These are phyloP conservation scores for Chlorella sp. DNA, from an alignment of 139 green algal species.

Conservation along the genomic window DNA sequence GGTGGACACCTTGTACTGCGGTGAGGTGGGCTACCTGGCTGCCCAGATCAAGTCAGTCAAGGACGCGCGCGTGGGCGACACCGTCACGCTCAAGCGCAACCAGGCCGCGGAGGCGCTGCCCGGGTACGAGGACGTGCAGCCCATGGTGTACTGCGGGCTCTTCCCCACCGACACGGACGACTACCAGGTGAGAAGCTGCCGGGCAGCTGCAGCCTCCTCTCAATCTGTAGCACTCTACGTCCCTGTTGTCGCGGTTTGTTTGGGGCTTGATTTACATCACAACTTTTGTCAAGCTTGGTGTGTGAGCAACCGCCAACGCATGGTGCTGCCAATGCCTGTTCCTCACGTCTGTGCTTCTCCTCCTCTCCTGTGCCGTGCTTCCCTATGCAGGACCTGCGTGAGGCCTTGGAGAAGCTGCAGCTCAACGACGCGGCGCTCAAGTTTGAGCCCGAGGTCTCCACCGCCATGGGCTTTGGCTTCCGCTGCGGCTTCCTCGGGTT, in stretches of 20 bases:
- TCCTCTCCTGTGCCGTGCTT: too few species aligned
- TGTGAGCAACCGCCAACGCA: too few species aligned
- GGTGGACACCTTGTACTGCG: conserved; percentile 80
- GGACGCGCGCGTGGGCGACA: conserved; percentile 95
- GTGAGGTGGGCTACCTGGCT: conserved; percentile 91
- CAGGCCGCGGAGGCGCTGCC: conserved; percentile 34
- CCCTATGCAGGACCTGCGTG: conserved; percentile 79
- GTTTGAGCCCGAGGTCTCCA: conserved; percentile 88
- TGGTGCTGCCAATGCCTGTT: too few species aligned
- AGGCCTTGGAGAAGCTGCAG: conserved; percentile 95
- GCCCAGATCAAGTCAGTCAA: conserved; percentile 83
- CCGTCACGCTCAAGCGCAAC: conserved; percentile 64
- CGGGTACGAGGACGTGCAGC: conserved; percentile 83
- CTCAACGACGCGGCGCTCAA: conserved; percentile 93
- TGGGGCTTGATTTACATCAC: too few species aligned
- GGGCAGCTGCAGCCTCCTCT: too few species aligned
- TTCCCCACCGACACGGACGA: conserved; percentile 87
- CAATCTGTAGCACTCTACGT: too few species aligned
- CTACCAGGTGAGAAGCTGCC: conserved; percentile 56
- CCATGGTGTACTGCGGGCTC: conserved; percentile 97
- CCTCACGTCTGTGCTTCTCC: too few species aligned
- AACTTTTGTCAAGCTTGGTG: too few species aligned
- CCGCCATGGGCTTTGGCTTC: conserved; percentile 98
- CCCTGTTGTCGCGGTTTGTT: too few species aligned
- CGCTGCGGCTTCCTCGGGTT: conserved; percentile 96